Base-by-base conservation (phyloP, 768 basidiomycete species). In the Suillus lakei region DNA sequence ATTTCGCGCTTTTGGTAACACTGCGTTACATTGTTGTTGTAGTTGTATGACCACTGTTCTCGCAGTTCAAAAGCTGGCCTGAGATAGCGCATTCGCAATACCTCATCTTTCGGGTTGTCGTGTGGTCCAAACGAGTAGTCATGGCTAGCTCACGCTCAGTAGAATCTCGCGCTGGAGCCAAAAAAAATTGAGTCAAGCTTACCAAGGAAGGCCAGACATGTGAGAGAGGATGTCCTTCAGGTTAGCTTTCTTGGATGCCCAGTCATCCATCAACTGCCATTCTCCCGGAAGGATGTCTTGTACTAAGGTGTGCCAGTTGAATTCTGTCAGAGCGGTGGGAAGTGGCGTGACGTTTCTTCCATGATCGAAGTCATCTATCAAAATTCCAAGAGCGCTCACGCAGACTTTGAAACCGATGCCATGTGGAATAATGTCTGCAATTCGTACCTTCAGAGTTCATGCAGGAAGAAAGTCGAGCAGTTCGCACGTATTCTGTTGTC, bases 211-310 rank as follows among this genome's bases (percentile, higher is more conserved):
- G 7, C 83, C 84, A 36, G 81, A 77, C 12, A 78, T 72, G 32
- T 83, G 83, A 4, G 81, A 72, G 21, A 83, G 65, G 1, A 79
- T 72, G 64, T 84, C 83, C 5, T 72, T 69, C 13, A 84, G 12
- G 53, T 74, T 79, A 0, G 78, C 78, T 61, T 72, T 76, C 60
- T 74, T 67, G 18, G 71, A 78, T 0, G 82, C 80, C 76, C 78
- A 81, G n/a, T 75, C 67, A 66, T 85, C 82, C 68, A 74, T 73
- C 21, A 84, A 75, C 62, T 68, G 59, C 83, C 84, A 85, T 15
- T 73, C 65, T 21, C 66, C 76, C 0, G 81, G 82, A 1, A 85
- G 71, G 7, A 83, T 16, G 46, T 81, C 79, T 30, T 54, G 65
- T 50, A 83, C 38, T 65, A 75, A 78, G 0, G 80, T 79, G 16